These are phyloP conservation scores for Phylloporus sp. DNA, from an alignment of 768 basidiomycete genomes.

Conservation along the genomic window DNA sequence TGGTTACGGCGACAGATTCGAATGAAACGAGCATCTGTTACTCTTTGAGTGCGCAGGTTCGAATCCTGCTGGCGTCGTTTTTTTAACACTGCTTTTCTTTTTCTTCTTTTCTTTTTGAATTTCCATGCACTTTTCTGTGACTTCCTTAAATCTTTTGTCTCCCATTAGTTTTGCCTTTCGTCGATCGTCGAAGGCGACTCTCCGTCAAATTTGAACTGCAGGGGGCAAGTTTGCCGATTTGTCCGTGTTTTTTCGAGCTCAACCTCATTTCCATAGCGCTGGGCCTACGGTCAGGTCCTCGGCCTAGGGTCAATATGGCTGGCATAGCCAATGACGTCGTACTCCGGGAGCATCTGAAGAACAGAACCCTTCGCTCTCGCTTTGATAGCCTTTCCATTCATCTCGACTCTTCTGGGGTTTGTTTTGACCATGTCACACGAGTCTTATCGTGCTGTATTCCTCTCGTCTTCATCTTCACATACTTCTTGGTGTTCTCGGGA, in stretches of 20 bases:
- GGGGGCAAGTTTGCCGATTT: not conserved
- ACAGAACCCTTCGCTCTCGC: not conserved
- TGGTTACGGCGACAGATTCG: slow-evolving; percentile 78
- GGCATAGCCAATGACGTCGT: not conserved
- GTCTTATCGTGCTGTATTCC: slow-evolving; percentile 7
- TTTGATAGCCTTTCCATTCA: not conserved
- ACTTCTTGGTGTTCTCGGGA: slow-evolving; percentile 7
- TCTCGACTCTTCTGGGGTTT: not conserved
- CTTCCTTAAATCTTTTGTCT: not conserved
- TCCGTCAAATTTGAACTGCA: not conserved
- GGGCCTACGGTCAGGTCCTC: not conserved
- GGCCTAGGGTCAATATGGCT: slow-evolving; percentile 3
- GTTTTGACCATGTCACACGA: not conserved
- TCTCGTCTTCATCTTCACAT: slow-evolving; percentile 5
- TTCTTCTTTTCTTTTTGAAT: not conserved
- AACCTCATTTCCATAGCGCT: not conserved
- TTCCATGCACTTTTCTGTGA: not conserved
- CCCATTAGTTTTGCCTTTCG: no score
- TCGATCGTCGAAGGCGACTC: no score
- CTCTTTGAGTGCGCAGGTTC: slow-evolving; percentile 40
- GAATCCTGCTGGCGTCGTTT: slow-evolving; percentile 40
- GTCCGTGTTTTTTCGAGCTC: not conserved
- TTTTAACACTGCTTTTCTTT: slow-evolving; percentile 4
- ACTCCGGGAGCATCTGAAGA: slow-evolving; percentile 1
- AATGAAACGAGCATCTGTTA: slow-evolving; percentile 36